phyloP scores from a whole-genome alignment of 2,329 filamentous ascomycete genomes.

The Diaporthe ampelina region DNA sequence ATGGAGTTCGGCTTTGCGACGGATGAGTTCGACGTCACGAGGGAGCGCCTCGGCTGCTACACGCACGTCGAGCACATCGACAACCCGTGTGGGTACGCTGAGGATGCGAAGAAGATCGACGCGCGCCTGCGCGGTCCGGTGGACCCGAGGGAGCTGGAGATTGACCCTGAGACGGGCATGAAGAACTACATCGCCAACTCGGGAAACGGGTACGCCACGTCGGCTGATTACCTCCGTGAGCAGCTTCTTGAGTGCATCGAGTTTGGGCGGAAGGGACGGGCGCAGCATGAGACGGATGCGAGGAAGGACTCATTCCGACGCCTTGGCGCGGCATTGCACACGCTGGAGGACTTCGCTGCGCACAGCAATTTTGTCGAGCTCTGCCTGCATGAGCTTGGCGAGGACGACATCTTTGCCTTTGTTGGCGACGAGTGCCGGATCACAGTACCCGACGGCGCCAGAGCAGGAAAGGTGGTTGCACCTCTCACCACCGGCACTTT shows the following conservation, averaged over 20 bases:
- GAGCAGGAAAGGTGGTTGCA: conserved; percentile 57
- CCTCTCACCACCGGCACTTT: conserved; percentile 69
- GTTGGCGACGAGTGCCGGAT: conserved; percentile 57
- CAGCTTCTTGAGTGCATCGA: conserved; percentile 47
- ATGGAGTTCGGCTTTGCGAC: conserved; percentile 70
- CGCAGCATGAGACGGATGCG: conserved; percentile 41
- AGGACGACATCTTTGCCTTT: conserved; percentile 65
- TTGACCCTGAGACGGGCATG: conserved; percentile 50
- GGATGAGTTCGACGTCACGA: conserved; percentile 68
- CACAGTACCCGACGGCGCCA: conserved; percentile 48
- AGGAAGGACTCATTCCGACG: conserved; percentile 47
- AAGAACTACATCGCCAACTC: conserved; percentile 51
- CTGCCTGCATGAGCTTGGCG: conserved; percentile 64
- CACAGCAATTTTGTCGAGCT: conserved; percentile 69
- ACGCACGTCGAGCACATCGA: conserved; percentile 68
- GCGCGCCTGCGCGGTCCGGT: conserved; percentile 49
- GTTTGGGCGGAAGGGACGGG: conserved; percentile 45
- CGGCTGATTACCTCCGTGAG: conserved; percentile 48
- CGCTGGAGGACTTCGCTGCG: conserved; percentile 67
- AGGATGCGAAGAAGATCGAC: conserved; percentile 49
- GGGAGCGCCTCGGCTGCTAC: conserved; percentile 63
- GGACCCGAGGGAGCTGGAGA: conserved; percentile 48
- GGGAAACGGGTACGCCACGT: conserved; percentile 48
- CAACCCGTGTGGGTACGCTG: conserved; percentile 55
- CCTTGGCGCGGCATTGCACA: conserved; percentile 66